phyloP scores from a whole-genome alignment of 2,329 filamentous ascomycete species.

The Immersiporthe knoxdaviesiana region DNA sequence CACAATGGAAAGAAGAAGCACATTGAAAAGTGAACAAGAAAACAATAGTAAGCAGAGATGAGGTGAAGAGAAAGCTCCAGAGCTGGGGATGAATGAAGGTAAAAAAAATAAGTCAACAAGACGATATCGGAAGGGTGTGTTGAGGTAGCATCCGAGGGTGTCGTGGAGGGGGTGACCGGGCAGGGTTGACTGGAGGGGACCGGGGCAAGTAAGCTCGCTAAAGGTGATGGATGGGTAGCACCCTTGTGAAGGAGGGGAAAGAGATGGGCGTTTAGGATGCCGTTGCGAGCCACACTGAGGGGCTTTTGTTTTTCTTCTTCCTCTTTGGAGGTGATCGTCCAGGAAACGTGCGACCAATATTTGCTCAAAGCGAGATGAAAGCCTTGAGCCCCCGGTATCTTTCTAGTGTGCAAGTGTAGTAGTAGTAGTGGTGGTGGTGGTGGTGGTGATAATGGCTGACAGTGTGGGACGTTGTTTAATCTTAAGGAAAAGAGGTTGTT shows the following conservation, averaged over 20 bases:
- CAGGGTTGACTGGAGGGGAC: constrained; percentile 26
- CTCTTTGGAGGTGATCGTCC: background rate
- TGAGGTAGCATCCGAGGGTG: constrained; percentile 26
- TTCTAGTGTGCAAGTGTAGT: background rate
- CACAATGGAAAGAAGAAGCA: constrained; percentile 18
- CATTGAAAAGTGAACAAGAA: constrained; percentile 13
- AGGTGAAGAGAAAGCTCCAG: constrained; percentile 18
- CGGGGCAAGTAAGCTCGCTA: constrained; percentile 29
- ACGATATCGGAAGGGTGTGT: constrained; percentile 29
- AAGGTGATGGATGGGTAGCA: constrained; percentile 28
- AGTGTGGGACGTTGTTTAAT: background rate
- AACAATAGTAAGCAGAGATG: background rate
- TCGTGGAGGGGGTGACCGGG: constrained; percentile 20
- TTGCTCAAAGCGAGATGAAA: background rate
- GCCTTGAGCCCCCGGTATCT: background rate
- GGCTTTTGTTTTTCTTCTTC: background rate
- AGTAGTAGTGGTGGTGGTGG: background rate
- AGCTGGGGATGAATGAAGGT: constrained; percentile 15
- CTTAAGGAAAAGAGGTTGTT: background rate
- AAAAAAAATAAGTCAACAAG: constrained; percentile 24
- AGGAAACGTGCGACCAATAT: constrained; percentile 6
- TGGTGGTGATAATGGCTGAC: background rate
- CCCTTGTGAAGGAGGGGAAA: constrained; percentile 25
- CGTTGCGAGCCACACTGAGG: constrained; percentile 9
- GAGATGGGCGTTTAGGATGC: constrained; percentile 26